phyloP scores from a whole-genome alignment of 805 yeast genomes.

The Yarrowia alimentaria region DNA sequence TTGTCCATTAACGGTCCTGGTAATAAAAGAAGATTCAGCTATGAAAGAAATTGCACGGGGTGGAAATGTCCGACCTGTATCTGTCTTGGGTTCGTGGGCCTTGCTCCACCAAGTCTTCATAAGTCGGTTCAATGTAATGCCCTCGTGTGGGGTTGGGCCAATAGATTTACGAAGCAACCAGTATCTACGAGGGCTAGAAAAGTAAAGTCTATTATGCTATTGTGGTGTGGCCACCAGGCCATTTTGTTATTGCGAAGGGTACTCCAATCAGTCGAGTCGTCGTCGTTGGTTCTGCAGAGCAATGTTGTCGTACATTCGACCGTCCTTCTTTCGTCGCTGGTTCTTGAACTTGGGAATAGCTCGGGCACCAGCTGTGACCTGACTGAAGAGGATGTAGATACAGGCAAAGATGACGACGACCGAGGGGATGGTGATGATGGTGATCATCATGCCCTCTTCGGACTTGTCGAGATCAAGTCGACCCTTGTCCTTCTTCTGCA shows the following conservation, averaged over 20 bases:
- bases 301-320: conserved; percentile 10
- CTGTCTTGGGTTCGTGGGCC: conserved; percentile 33
- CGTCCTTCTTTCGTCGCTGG: conserved; percentile 6
- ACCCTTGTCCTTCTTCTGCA: conserved; percentile 42
- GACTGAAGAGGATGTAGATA: conserved; percentile 30
- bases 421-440: conserved; percentile 31
- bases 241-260: background rate
- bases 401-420: conserved; percentile 30
- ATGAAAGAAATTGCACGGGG: no score
- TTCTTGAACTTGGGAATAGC: conserved; percentile 23
- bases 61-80: conserved; percentile 34
- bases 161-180: conserved; percentile 17
- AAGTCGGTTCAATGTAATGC: conserved; percentile 15
- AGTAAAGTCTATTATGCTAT: conserved; percentile 15
- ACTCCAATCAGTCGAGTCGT: conserved; percentile 8
- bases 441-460: conserved; percentile 41
- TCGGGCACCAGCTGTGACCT: conserved; percentile 14
- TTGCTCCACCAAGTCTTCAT: conserved; percentile 33
- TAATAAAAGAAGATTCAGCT: no score
- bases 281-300: conserved; percentile 16
- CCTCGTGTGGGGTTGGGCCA: conserved; percentile 24
- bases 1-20: no score
- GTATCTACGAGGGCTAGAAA: conserved; percentile 25
- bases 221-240: background rate
- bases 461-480: conserved; percentile 42